A percentile compares a stretch with the other conserved stretches of the same genome.
Conservation (phyloP, 257 asterid species). For the Coffea eugenioides region DNA sequence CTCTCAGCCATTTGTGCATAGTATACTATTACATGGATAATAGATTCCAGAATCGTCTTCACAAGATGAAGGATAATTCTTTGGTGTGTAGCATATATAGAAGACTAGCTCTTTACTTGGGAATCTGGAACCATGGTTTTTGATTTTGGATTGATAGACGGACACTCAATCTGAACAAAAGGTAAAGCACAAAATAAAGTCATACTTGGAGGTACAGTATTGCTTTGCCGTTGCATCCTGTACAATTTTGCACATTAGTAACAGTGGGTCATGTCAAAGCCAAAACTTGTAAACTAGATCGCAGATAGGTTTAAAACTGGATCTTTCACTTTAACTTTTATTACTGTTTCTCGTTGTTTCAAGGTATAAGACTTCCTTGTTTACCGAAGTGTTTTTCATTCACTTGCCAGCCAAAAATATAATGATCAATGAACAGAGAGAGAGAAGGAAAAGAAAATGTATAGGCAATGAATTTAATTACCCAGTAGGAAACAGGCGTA, state of each 20-base stretch:
- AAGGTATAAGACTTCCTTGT: neutral
- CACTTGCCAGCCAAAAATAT: neutral
- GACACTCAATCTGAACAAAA: constrained; percentile 3
- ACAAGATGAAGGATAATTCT: neutral
- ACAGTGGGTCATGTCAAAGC: neutral
- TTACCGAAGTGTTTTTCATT: neutral
- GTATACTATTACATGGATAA: neutral
- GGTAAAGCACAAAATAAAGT: constrained; percentile 7
- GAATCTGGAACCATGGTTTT: neutral
- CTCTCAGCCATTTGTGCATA: constrained; percentile 45
- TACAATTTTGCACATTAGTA: neutral
- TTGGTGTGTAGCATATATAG: constrained; percentile 4
- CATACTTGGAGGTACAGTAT: neutral
- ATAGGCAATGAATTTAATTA: neutral
- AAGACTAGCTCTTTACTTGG: neutral
- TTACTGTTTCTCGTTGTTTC: neutral
- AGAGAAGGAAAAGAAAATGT: neutral
- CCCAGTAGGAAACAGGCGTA: neutral
- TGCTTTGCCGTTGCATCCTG: neutral
- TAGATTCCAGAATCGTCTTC: neutral
- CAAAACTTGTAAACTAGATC: neutral
- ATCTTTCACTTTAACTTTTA: neutral
- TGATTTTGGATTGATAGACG: constrained; percentile 7
- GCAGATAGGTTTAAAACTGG: neutral
- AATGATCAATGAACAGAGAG: neutral